phyloP scores from a whole-genome alignment of 2,329 filamentous ascomycete species.

The Exophiala calicioides region DNA sequence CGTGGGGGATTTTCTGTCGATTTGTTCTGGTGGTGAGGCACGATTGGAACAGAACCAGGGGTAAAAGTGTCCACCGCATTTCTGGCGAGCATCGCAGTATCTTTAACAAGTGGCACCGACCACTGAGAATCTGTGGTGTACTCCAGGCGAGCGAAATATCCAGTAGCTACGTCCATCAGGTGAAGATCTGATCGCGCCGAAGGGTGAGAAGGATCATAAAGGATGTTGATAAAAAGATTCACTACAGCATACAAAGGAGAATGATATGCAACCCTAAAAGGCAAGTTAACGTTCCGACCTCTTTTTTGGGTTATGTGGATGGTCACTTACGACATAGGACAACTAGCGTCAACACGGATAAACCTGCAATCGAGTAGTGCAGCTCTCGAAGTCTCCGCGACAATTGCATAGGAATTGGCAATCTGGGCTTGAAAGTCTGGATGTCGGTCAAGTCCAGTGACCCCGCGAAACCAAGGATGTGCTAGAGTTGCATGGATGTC shows the following conservation, averaged over 20 bases:
- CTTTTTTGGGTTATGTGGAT: not conserved
- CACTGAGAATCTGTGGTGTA: slow-evolving; percentile 3
- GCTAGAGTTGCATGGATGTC: slow-evolving; percentile 5
- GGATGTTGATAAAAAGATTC: slow-evolving; percentile 10
- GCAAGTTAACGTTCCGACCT: not conserved
- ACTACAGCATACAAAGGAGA: slow-evolving; percentile 4
- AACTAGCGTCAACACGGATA: slow-evolving; percentile 3
- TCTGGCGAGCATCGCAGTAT: slow-evolving; percentile 1
- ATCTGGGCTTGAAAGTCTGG: slow-evolving; percentile 2
- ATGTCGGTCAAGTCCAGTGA: not conserved
- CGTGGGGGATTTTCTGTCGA: too few relatives aligned
- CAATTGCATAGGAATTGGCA: not conserved
- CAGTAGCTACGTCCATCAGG: slow-evolving; percentile 3
- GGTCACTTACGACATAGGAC: slow-evolving; percentile 5
- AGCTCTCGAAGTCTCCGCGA: slow-evolving; percentile 1
- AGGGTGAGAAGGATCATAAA: not conserved
- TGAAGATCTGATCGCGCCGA: slow-evolving; percentile 3
- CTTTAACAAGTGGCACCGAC: slow-evolving; percentile 5
- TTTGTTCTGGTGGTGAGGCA: too few relatives aligned
- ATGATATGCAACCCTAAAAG: not conserved
- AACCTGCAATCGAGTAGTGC: slow-evolving; percentile 9
- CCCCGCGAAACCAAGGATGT: slow-evolving; percentile 7
- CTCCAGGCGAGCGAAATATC: slow-evolving; percentile 8
- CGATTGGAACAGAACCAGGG: too few relatives aligned
- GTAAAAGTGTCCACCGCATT: not conserved